Evolutionary conservation across 1,139 yeast species (phyloP).

Genomic region (Diutina catenulata): DNA sequence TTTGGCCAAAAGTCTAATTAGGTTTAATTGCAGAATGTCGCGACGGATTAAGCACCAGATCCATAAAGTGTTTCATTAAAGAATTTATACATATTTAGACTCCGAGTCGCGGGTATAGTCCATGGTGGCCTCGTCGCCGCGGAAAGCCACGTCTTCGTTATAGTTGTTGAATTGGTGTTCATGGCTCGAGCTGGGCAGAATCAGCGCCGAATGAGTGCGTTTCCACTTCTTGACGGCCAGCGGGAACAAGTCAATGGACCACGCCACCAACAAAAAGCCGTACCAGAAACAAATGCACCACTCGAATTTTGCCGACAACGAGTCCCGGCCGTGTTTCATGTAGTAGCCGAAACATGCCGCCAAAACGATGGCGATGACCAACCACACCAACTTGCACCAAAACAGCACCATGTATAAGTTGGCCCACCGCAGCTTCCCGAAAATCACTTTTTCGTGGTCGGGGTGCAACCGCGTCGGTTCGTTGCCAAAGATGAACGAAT

Average conservation of each 20-base stretch:
- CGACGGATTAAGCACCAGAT: too few species aligned
- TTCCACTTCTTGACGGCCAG: slow-evolving; percentile 27
- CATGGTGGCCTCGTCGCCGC: too few species aligned
- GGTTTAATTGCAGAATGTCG: too few species aligned
- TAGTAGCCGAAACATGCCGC: slow-evolving; percentile 58
- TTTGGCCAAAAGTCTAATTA: too few species aligned
- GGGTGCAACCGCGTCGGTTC: slow-evolving; percentile 32
- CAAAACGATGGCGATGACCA: slow-evolving; percentile 51
- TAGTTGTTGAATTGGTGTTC: too few species aligned
- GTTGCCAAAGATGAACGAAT: slow-evolving; percentile 51
- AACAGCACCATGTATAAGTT: slow-evolving; percentile 41
- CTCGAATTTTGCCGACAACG: slow-evolving; percentile 54
- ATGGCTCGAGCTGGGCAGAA: too few species aligned
- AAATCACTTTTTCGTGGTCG: slow-evolving; percentile 28
- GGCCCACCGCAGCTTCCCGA: slow-evolving; percentile 25
- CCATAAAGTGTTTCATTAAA: too few species aligned
- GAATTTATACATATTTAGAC: too few species aligned
- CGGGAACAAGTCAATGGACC: slow-evolving; percentile 64
- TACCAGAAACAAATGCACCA: slow-evolving; percentile 82
- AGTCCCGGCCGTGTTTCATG: slow-evolving; percentile 23
- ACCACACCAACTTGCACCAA: slow-evolving; percentile 50
- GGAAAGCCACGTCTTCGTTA: too few species aligned
- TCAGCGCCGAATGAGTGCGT: too few species aligned
- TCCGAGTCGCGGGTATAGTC: too few species aligned
- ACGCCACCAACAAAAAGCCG: slow-evolving; percentile 53